Percentiles rank a stretch among this genome's conserved stretches.
These are phyloP conservation scores for Clohesyomyces aquaticus DNA, from an alignment of 495 filamentous ascomycete genomes.

Conservation along the genomic window DNA sequence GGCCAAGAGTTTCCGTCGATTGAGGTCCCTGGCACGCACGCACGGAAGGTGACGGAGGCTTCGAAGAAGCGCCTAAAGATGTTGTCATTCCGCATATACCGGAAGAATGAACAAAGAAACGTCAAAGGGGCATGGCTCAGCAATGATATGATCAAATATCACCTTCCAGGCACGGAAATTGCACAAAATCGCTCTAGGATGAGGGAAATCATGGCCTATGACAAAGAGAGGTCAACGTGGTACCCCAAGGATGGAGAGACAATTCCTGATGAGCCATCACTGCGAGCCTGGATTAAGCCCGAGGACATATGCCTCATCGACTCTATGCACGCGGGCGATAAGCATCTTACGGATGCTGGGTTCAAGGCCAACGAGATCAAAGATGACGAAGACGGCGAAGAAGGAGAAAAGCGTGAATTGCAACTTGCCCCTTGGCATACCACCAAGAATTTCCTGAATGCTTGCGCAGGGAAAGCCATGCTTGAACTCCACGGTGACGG, in stretches of 20 bases:
- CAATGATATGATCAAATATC: constrained; percentile 67
- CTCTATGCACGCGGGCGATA: constrained; percentile 92
- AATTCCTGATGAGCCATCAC: constrained; percentile 73
- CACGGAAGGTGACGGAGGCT: constrained; percentile 90
- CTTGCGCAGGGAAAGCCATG: constrained; percentile 95
- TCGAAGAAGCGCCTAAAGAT: constrained; percentile 95
- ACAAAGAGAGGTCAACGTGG: constrained; percentile 84
- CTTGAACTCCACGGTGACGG: constrained; percentile 90
- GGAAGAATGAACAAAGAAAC: constrained; percentile 62
- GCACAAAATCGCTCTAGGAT: constrained; percentile 89
- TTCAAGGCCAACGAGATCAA: constrained; percentile 67
- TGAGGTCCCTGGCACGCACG: constrained; percentile 91
- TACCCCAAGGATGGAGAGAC: constrained; percentile 70
- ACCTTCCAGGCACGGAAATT: constrained; percentile 89
- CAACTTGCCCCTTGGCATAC: constrained; percentile 93
- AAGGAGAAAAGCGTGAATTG: constrained; percentile 76
- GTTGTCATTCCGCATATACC: constrained; percentile 83
- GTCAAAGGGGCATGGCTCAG: constrained; percentile 38
- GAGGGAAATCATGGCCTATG: constrained; percentile 90
- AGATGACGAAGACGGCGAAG: constrained; percentile 67
- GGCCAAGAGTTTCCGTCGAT: constrained; percentile 90
- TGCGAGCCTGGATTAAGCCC: constrained; percentile 85
- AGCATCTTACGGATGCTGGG: constrained; percentile 81
- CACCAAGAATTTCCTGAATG: constrained; percentile 91
- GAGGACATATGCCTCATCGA: constrained; percentile 94